phyloP scores from a whole-genome alignment of 306 rosid species.

The Mucuna pruriens region DNA sequence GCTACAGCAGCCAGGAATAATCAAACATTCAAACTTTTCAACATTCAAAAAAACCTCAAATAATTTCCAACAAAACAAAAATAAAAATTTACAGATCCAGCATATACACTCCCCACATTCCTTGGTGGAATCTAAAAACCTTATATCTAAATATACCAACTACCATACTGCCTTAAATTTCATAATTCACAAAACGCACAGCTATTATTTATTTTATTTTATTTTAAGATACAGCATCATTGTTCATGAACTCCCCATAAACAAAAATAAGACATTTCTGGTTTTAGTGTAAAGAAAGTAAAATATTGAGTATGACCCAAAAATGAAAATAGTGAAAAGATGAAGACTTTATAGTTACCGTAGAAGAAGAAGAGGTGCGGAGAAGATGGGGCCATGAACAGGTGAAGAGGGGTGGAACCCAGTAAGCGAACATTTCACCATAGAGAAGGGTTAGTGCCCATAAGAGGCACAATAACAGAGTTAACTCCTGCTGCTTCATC shows the following conservation, averaged over 20 bases:
- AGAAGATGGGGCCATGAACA: slow-evolving; percentile 76
- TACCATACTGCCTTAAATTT: neutral
- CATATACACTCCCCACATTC: slow-evolving; percentile 7
- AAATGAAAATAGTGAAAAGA: slow-evolving; percentile 7
- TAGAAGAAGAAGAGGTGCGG: slow-evolving; percentile 48
- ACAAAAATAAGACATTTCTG: slow-evolving; percentile 14
- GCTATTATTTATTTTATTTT: neutral
- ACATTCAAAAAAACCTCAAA: slow-evolving; percentile 11
- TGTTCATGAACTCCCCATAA: neutral
- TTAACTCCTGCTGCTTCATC: slow-evolving; percentile 78
- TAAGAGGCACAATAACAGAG: slow-evolving; percentile 53
- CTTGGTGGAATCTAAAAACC: neutral
- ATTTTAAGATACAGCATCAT: neutral
- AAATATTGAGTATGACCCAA: slow-evolving; percentile 28
- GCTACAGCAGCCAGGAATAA: slow-evolving; percentile 2
- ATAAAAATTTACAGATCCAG: slow-evolving; percentile 32
- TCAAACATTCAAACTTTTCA: slow-evolving; percentile 31
- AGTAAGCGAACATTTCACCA: slow-evolving; percentile 72
- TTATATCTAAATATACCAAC: neutral
- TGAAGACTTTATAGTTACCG: slow-evolving; percentile 39
- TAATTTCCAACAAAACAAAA: neutral
- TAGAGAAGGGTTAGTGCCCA: slow-evolving; percentile 75
- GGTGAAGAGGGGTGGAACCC: slow-evolving; percentile 58
- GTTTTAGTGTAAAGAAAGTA: neutral
- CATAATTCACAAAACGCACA: neutral